Base-by-base conservation (phyloP, 2,329 filamentous ascomycete genomes). In the Alternaria arborescens region DNA sequence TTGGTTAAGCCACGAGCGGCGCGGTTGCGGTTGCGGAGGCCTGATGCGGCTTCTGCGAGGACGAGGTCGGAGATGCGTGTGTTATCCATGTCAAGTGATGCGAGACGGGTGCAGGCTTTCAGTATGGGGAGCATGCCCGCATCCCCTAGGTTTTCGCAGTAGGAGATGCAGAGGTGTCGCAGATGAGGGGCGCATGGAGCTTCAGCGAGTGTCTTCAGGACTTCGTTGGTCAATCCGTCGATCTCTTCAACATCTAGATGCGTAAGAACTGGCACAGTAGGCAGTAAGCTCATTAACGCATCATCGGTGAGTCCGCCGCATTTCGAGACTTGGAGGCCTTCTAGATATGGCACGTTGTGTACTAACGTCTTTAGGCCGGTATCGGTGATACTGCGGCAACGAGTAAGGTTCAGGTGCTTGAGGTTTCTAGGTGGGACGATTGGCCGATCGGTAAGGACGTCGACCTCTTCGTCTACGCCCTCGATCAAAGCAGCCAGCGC, bases 211-310 rank as follows among this genome's bases (percentile, higher is more conserved):
- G 91, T 87, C 56, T 93, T 85, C 3, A 97, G 81, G 1, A 93
- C 82, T 4, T 82, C 80, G 74, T 98, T 96, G 18, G 91, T 94
- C 14, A 98, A 81, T 28, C 89, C 84, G 5, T 88, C 85, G 12
- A 97, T 83, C 69, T 97, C 94, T 78, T 99, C 95, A 3, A 98
- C 81, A 68, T 98, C 95, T 42, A 99, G 84, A 74, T 96, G 92
- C 0, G 92, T 94, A 18, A 99, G 85, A 5, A 86, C 84, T 1
- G 93, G 91, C 0, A 91, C 87, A 0, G 92, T 92, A 5, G 88
- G 88, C 3, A 98, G 81, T 20, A 98, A 83, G 1, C 88, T 85
- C 47, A 87, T 86, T 22, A 99, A 82, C 0, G 90, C 89, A 0
- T 84, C 85, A 70, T 97, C 92, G 0, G 88, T 91, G 52, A 98